A percentile compares a stretch with the other conserved stretches of the same genome.
phyloP scores from a whole-genome alignment of 345 rosid genomes.

The Laguncularia racemosa region DNA sequence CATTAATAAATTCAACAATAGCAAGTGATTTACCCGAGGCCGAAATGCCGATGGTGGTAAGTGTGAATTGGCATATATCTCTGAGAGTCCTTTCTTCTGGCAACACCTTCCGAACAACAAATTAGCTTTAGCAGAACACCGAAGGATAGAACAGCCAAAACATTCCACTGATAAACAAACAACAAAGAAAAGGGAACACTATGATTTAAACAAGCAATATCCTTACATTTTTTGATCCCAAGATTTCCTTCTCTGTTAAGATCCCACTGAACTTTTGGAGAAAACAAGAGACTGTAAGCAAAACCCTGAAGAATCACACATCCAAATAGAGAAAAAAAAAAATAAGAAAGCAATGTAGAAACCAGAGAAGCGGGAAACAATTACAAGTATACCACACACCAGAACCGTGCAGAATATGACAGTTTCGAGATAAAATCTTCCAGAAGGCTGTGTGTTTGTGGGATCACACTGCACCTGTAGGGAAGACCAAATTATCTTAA shows the following conservation, averaged over 20 bases:
- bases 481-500: conserved; percentile 14
- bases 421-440: conserved; percentile 58
- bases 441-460: conserved; percentile 37
- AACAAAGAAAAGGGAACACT: conserved; percentile 5
- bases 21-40: conserved; percentile 39
- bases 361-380: neutral
- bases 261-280: conserved; percentile 46
- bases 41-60: conserved; percentile 45
- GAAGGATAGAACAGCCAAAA: conserved; percentile 1
- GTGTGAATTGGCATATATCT: conserved; percentile 48
- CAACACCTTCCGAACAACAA: conserved; percentile 38
- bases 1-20: neutral
- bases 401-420: conserved; percentile 68
- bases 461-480: conserved; percentile 52
- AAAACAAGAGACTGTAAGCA: conserved; percentile 60
- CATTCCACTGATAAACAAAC: neutral
- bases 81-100: conserved; percentile 71
- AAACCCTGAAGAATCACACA: conserved; percentile 38
- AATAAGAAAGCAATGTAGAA: conserved; percentile 3
- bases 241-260: conserved; percentile 46
- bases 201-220: conserved; percentile 6
- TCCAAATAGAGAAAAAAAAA: conserved; percentile 1
- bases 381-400: conserved; percentile 27
- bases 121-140: conserved; percentile 24
- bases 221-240: conserved; percentile 65